Conservation (phyloP, 2,329 filamentous ascomycete genomes). For the Sarocladiaceae sp. region DNA sequence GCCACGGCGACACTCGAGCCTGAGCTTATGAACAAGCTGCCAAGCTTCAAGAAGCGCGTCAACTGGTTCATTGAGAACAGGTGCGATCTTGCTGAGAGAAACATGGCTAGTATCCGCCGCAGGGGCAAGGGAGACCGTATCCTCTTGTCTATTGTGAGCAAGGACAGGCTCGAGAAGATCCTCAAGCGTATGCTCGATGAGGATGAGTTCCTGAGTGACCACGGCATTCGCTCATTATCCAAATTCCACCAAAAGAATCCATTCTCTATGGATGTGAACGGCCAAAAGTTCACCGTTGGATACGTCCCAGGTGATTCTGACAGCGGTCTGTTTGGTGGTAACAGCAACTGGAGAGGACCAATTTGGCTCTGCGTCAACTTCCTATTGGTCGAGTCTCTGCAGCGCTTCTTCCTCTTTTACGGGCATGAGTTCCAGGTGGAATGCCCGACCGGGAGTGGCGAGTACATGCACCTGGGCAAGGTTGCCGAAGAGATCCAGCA, state of each 20-base stretch:
- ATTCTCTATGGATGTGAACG: slow-evolving; percentile 93
- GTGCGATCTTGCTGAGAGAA: slow-evolving; percentile 80
- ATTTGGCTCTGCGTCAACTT: slow-evolving; percentile 98
- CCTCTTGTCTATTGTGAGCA: slow-evolving; percentile 83
- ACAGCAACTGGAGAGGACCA: slow-evolving; percentile 95
- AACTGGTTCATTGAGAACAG: slow-evolving; percentile 92
- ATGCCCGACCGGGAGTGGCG: slow-evolving; percentile 87
- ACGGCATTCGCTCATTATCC: slow-evolving; percentile 87
- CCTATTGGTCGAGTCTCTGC: slow-evolving; percentile 85
- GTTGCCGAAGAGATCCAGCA: slow-evolving; percentile 95
- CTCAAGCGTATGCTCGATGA: slow-evolving; percentile 89
- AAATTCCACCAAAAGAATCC: slow-evolving; percentile 87
- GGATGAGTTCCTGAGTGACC: slow-evolving; percentile 82
- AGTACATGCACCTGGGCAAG: slow-evolving; percentile 92
- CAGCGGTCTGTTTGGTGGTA: slow-evolving; percentile 89
- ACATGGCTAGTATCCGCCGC: slow-evolving; percentile 88
- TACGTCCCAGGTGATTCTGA: slow-evolving; percentile 96
- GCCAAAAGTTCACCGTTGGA: slow-evolving; percentile 77
- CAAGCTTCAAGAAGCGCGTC: slow-evolving; percentile 85
- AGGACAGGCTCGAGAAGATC: slow-evolving; percentile 85
- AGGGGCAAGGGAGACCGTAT: slow-evolving; percentile 87
- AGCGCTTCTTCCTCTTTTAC: slow-evolving; percentile 95
- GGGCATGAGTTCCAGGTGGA: slow-evolving; percentile 83
- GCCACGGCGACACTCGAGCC: slow-evolving; percentile 89
- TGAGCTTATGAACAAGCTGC: slow-evolving; percentile 85